These are phyloP conservation scores for Striga asiatica DNA, from an alignment of 257 asterid genomes.

Conservation along the genomic window DNA sequence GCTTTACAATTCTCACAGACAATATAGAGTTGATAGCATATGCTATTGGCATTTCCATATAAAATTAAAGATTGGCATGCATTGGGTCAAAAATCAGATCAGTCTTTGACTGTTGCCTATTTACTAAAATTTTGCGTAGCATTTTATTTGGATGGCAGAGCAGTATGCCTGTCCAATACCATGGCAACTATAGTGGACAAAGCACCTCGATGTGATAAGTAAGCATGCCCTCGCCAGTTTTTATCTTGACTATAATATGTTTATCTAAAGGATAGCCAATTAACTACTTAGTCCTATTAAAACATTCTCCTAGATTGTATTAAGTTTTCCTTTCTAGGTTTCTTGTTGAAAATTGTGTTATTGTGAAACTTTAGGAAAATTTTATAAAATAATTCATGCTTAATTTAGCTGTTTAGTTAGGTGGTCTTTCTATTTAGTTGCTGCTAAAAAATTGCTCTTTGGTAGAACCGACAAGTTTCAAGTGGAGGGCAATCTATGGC, in stretches of 20 bases:
- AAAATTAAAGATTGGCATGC: neutral
- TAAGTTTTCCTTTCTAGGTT: neutral
- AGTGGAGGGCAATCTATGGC: neutral
- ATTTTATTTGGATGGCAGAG: neutral
- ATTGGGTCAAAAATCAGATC: neutral
- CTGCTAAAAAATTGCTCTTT: constrained; percentile 9
- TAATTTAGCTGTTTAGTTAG: neutral
- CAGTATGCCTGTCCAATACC: neutral
- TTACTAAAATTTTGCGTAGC: neutral
- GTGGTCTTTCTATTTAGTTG: neutral
- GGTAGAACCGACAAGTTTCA: neutral
- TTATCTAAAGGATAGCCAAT: neutral
- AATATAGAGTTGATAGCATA: neutral
- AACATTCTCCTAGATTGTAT: neutral
- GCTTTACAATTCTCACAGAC: neutral
- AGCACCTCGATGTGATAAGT: neutral
- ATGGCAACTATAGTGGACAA: neutral
- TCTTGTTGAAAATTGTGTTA: neutral
- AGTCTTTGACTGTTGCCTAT: neutral
- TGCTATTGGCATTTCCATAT: neutral
- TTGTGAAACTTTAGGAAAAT: neutral
- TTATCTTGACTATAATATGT: neutral
- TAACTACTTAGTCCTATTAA: neutral
- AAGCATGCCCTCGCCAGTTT: neutral
- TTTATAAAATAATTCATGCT: neutral